These are phyloP conservation scores for Cucumis melo DNA, from an alignment of 306 rosid genomes.

Conservation along the genomic window DNA sequence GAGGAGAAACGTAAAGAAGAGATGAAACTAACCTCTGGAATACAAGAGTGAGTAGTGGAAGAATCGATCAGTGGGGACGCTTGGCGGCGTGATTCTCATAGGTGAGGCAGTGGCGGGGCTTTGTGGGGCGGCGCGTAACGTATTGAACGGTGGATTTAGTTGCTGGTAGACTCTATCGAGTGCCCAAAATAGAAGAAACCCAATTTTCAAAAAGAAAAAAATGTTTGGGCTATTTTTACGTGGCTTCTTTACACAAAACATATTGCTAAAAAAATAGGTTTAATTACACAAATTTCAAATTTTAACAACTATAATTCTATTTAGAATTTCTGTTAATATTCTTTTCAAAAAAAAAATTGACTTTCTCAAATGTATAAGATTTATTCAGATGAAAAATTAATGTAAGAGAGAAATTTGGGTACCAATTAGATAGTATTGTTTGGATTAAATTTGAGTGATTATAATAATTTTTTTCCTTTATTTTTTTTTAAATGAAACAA, in stretches of 20 bases:
- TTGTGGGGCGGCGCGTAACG: not conserved
- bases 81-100: not conserved
- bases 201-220: not conserved
- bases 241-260: not conserved
- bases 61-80: not conserved
- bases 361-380: too few relatives aligned
- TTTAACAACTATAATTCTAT: too few relatives aligned
- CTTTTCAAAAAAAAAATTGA: too few relatives aligned
- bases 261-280: too few relatives aligned
- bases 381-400: too few relatives aligned
- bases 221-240: not conserved
- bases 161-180: not conserved
- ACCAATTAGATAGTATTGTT: too few relatives aligned
- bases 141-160: not conserved
- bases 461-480: too few relatives aligned
- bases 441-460: too few relatives aligned
- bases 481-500: too few relatives aligned
- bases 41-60: not conserved
- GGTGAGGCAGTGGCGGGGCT: not conserved
- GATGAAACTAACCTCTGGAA: not conserved
- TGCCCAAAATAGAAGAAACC: not conserved
- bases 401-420: too few relatives aligned
- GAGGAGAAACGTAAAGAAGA: not conserved
- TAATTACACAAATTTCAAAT: too few relatives aligned
- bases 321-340: too few relatives aligned